Conservation (phyloP, 176 grass and related monocot species). For the Ampelocalamus luodianensis region DNA sequence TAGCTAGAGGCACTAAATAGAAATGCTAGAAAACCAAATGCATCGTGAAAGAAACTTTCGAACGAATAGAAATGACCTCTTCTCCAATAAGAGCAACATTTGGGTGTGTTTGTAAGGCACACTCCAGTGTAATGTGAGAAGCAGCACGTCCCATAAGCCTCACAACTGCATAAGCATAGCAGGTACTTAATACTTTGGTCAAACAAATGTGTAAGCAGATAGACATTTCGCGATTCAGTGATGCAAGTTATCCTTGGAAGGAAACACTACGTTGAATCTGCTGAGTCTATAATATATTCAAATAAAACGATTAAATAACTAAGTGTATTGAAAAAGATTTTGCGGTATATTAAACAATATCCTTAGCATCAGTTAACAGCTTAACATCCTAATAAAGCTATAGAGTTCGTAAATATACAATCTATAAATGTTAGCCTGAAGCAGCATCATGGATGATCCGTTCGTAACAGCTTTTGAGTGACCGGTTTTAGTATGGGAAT, state of each 20-base stretch:
- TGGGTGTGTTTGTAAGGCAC: constrained; percentile 91
- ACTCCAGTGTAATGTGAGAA: constrained; percentile 98
- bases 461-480: neutral
- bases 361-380: neutral
- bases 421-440: neutral
- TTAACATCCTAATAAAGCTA: neutral
- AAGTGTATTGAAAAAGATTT: neutral
- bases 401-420: neutral
- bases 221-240: neutral
- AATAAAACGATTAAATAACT: neutral
- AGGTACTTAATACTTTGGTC: neutral
- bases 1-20: neutral
- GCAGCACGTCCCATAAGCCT: constrained; percentile 99
- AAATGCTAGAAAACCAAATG: neutral
- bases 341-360: neutral
- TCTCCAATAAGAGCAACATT: constrained; percentile 94
- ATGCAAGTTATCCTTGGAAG: neutral
- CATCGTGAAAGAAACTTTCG: neutral
- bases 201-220: neutral
- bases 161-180: constrained; percentile 69
- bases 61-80: constrained; percentile 60
- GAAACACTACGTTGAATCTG: neutral
- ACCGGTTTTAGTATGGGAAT: neutral
- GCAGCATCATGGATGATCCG: neutral
- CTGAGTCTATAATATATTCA: neutral